These are phyloP conservation scores for Gynandropsis gynandra DNA, from an alignment of 345 rosid genomes.

Conservation along the genomic window DNA sequence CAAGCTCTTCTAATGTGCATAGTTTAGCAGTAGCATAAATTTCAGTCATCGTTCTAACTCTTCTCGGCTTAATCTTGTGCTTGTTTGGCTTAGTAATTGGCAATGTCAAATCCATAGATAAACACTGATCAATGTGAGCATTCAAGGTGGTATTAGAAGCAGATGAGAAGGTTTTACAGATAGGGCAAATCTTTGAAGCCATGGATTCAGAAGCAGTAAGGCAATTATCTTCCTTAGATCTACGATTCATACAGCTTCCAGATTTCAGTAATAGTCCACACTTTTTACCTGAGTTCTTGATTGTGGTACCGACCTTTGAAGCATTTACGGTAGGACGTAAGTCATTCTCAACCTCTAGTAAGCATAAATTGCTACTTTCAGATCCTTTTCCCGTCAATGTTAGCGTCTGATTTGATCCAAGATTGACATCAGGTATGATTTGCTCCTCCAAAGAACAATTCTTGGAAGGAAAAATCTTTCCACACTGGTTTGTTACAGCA, in stretches of 20 bases:
- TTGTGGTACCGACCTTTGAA: slow-evolving; percentile 43
- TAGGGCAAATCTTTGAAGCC: slow-evolving; percentile 77
- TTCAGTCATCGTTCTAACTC: slow-evolving; percentile 65
- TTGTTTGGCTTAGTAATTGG: slow-evolving; percentile 47
- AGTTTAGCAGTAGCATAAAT: slow-evolving; percentile 53
- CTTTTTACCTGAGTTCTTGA: slow-evolving; percentile 47
- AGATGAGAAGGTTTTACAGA: slow-evolving; percentile 93
- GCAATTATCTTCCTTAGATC: slow-evolving; percentile 50
- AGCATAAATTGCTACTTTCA: slow-evolving; percentile 28
- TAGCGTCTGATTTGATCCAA: slow-evolving; percentile 23
- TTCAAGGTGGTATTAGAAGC: slow-evolving; percentile 96
- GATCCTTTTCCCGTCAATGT: slow-evolving; percentile 33
- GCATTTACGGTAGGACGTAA: slow-evolving; percentile 40
- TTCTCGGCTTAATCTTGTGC: slow-evolving; percentile 70
- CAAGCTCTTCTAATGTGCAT: slow-evolving; percentile 40
- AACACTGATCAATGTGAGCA: slow-evolving; percentile 98
- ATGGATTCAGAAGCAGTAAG: slow-evolving; percentile 34
- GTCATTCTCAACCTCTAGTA: slow-evolving; percentile 40
- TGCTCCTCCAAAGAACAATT: slow-evolving; percentile 18
- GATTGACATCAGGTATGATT: slow-evolving; percentile 18
- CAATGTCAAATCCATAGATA: slow-evolving; percentile 55
- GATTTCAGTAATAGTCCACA: slow-evolving; percentile 61
- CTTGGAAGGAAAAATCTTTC: slow-evolving; percentile 25
- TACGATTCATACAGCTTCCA: slow-evolving; percentile 43
- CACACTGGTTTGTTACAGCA: slow-evolving; percentile 34